Evolutionary conservation across 176 grass and related monocot genomes (phyloP).

Genomic region (Alloteropsis semialata): DNA sequence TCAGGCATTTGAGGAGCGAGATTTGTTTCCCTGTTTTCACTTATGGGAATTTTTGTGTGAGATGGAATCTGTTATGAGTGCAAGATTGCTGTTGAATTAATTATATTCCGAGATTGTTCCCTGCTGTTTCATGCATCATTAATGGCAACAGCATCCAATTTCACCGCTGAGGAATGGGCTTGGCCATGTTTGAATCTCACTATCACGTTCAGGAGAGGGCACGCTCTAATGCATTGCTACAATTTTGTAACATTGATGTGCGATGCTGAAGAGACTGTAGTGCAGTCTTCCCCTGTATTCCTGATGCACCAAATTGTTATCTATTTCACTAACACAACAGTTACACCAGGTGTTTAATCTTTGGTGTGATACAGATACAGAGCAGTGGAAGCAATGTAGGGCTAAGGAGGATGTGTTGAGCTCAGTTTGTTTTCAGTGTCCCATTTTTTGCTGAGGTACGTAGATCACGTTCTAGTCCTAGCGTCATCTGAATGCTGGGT

Average conservation of each 20-base stretch:
- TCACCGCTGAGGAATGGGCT: no score
- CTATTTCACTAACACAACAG: background rate
- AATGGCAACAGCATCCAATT: background rate
- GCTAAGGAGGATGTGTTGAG: background rate
- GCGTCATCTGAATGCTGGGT: background rate
- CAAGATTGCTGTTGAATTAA: background rate
- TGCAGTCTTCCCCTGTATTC: background rate
- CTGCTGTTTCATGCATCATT: background rate
- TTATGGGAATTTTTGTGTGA: no score
- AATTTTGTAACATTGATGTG: background rate
- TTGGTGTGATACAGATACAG: background rate
- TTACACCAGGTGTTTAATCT: background rate
- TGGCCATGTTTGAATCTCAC: no score
- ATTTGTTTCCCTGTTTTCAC: no score
- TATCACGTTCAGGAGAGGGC: no score
- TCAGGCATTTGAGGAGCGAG: no score
- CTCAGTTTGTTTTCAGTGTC: background rate
- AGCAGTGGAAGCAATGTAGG: background rate
- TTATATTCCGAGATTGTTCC: background rate
- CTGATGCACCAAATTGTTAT: background rate
- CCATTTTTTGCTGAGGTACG: background rate
- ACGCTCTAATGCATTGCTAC: no score
- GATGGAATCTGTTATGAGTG: background rate
- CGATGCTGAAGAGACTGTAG: background rate
- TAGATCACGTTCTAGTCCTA: background rate